These are phyloP conservation scores for Monosporozyma aquatica DNA, from an alignment of 805 yeast species.

Conservation along the genomic window DNA sequence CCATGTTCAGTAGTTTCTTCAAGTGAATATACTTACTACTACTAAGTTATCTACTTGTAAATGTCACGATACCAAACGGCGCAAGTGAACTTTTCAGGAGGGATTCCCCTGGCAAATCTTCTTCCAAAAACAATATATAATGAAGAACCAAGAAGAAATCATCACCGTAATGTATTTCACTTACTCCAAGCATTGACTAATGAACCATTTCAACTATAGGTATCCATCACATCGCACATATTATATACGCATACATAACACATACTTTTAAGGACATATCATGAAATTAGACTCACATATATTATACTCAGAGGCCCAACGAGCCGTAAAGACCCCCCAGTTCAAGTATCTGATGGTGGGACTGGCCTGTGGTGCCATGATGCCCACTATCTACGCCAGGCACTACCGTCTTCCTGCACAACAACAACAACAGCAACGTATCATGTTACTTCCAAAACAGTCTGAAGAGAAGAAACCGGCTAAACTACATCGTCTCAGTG, in stretches of 20 bases:
- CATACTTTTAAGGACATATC: no score
- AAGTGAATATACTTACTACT: no score
- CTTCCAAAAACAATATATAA: neutral
- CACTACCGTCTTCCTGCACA: slow-evolving; percentile 16
- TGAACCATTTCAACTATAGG: no score
- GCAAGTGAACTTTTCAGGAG: no score
- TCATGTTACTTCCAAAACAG: neutral
- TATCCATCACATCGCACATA: no score
- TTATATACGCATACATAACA: no score
- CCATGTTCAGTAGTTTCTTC: slow-evolving; percentile 18
- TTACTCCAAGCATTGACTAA: no score
- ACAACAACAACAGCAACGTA: slow-evolving; percentile 3
- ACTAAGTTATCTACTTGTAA: neutral
- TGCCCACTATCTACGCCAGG: slow-evolving; percentile 21
- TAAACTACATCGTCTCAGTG: no score
- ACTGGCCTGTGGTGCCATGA: slow-evolving; percentile 21
- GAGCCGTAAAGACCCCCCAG: slow-evolving; percentile 19
- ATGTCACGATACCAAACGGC: slow-evolving; percentile 1
- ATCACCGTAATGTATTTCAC: no score
- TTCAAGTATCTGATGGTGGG: slow-evolving; percentile 22
- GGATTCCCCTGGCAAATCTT: no score
- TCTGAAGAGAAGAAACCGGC: neutral
- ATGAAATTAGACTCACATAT: slow-evolving; percentile 25
- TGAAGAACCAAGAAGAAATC: neutral
- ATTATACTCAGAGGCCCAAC: slow-evolving; percentile 22